Percentiles rank a stretch among this genome's conserved stretches.
Evolutionary conservation across 148 eudicot species (phyloP).

Genomic region (Amaranthus palmeri): DNA sequence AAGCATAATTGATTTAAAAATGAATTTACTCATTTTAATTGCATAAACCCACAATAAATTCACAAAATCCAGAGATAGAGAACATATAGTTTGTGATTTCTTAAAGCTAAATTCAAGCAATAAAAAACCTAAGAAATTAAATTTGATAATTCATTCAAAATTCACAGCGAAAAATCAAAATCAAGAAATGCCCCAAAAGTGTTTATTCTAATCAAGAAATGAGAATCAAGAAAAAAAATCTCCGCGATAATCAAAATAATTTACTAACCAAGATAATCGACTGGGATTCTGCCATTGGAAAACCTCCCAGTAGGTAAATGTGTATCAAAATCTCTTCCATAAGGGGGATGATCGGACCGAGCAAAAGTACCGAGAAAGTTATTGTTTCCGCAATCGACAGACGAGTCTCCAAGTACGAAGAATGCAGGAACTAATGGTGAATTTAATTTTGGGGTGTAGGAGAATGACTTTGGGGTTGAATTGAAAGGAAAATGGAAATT

Average conservation of each 20-base stretch:
- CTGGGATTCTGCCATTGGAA: constrained; percentile 82
- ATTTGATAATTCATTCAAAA: neutral
- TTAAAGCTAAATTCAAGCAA: neutral
- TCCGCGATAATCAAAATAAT: neutral
- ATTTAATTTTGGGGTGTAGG: neutral
- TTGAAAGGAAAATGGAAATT: constrained; percentile 5
- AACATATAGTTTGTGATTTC: neutral
- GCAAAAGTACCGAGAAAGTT: constrained; percentile 90
- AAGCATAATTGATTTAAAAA: too few relatives aligned
- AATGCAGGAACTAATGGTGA: constrained; percentile 47
- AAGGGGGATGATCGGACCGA: constrained; percentile 78
- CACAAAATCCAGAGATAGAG: neutral
- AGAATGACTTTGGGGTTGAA: constrained; percentile 8
- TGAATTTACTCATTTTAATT: neutral
- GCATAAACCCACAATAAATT: neutral
- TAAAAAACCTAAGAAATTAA: neutral
- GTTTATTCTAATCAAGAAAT: neutral
- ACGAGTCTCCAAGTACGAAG: constrained; percentile 82
- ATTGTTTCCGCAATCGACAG: constrained; percentile 85
- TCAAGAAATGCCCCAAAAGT: neutral
- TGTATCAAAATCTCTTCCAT: constrained; percentile 87
- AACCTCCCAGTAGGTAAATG: constrained; percentile 81
- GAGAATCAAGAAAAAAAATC: neutral
- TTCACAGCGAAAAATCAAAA: neutral
- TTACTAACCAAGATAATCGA: constrained; percentile 70